phyloP scores from a whole-genome alignment of 805 yeast genomes.

The Candida tibetensis region DNA sequence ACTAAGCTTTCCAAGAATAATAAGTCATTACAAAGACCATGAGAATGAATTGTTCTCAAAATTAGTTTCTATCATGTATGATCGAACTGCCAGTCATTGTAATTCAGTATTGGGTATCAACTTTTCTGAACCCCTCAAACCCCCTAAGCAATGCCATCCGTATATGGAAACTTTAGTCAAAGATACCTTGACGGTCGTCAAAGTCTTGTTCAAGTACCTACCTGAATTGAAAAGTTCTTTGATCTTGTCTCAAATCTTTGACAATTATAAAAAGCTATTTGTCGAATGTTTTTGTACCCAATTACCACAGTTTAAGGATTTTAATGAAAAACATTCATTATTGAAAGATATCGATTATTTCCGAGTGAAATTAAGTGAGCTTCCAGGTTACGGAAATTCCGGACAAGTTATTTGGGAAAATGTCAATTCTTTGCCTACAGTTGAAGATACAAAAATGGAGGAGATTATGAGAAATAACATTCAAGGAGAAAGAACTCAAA shows the following conservation, averaged over 20 bases:
- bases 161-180: constrained; percentile 67
- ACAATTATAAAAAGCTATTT: constrained; percentile 54
- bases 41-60: constrained; percentile 61
- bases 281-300: constrained; percentile 51
- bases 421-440: constrained; percentile 50
- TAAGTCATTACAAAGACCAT: constrained; percentile 52
- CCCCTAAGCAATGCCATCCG: constrained; percentile 49
- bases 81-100: constrained; percentile 54
- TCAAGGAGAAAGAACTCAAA: constrained; percentile 17
- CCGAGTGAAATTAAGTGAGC: constrained; percentile 55
- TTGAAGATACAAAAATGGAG: constrained; percentile 49
- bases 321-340: constrained; percentile 51
- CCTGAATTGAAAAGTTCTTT: constrained; percentile 47
- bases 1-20: constrained; percentile 27
- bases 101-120: constrained; percentile 44
- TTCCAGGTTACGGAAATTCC: constrained; percentile 59
- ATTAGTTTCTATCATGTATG: constrained; percentile 68
- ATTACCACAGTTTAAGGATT: constrained; percentile 46
- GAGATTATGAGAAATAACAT: constrained; percentile 42
- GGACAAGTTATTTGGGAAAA: constrained; percentile 64
- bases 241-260: constrained; percentile 50
- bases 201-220: constrained; percentile 56
- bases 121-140: constrained; percentile 45
- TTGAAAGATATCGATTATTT: constrained; percentile 63
- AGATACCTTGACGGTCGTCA: constrained; percentile 62